These are phyloP conservation scores for Fusarium scirpi DNA, from an alignment of 2,329 filamentous ascomycete genomes.

Conservation along the genomic window DNA sequence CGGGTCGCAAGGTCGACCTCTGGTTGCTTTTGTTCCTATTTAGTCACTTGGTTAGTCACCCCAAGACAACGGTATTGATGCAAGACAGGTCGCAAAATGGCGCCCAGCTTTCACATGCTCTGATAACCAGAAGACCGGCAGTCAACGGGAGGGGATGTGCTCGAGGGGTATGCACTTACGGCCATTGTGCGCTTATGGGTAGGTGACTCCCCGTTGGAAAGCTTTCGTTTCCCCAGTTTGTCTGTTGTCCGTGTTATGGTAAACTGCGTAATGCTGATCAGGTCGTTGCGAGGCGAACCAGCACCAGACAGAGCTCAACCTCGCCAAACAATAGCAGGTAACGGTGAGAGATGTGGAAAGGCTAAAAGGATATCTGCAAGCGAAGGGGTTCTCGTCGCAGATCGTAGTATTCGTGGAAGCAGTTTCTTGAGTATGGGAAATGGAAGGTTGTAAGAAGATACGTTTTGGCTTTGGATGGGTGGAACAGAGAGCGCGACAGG, in stretches of 20 bases:
- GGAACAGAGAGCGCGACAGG: slow-evolving; percentile 31
- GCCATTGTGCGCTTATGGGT: slow-evolving; percentile 71
- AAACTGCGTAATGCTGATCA: slow-evolving; percentile 51
- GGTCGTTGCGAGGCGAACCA: slow-evolving; percentile 46
- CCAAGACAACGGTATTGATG: background rate
- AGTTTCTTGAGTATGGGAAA: slow-evolving; percentile 23
- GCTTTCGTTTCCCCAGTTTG: slow-evolving; percentile 76
- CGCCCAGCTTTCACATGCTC: slow-evolving; percentile 17
- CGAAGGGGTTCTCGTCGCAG: slow-evolving; percentile 32
- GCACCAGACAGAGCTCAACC: slow-evolving; percentile 56
- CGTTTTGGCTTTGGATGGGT: slow-evolving; percentile 24
- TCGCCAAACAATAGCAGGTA: slow-evolving; percentile 46
- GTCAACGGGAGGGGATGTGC: background rate
- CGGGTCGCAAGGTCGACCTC: slow-evolving; percentile 72
- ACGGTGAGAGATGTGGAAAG: slow-evolving; percentile 22
- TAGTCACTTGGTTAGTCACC: slow-evolving; percentile 17
- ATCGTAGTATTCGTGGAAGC: slow-evolving; percentile 16
- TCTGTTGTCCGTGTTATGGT: slow-evolving; percentile 50
- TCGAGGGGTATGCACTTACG: slow-evolving; percentile 58
- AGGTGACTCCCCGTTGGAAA: slow-evolving; percentile 70
- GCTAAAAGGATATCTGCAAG: slow-evolving; percentile 15
- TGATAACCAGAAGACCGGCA: background rate
- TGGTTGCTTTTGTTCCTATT: slow-evolving; percentile 64
- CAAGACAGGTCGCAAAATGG: background rate
- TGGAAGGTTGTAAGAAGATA: slow-evolving; percentile 32